Evolutionary conservation across 2,329 filamentous ascomycete genomes (phyloP).

Genomic region (Colletotrichum sp.): DNA sequence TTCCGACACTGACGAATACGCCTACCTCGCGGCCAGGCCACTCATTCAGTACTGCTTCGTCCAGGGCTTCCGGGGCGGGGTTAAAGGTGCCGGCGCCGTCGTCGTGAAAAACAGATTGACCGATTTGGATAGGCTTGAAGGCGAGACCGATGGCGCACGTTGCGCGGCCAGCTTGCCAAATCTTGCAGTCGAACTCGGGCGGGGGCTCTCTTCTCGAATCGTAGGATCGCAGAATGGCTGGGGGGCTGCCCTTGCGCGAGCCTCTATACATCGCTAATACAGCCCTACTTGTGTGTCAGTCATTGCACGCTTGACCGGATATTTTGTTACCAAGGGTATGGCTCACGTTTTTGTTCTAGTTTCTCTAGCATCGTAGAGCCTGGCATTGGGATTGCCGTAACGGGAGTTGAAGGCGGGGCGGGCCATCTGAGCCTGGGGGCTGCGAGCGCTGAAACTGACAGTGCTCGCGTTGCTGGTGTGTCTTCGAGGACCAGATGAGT

Average conservation of each 20-base stretch:
- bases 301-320: background rate
- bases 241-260: constrained; percentile 68
- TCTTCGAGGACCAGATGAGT: constrained; percentile 53
- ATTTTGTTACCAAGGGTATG: background rate
- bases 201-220: constrained; percentile 91
- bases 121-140: constrained; percentile 94
- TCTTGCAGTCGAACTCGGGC: constrained; percentile 90
- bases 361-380: constrained; percentile 86
- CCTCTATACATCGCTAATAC: constrained; percentile 92
- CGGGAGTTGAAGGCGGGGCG: constrained; percentile 59
- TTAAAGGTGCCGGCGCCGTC: constrained; percentile 94
- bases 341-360: constrained; percentile 88
- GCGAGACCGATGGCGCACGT: constrained; percentile 89
- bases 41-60: constrained; percentile 90
- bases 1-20: constrained; percentile 93
- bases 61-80: constrained; percentile 81
- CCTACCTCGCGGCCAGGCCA: constrained; percentile 95
- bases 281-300: constrained; percentile 61
- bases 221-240: constrained; percentile 87
- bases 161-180: constrained; percentile 97
- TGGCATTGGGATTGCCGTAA: constrained; percentile 83
- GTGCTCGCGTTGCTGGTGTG: constrained; percentile 82
- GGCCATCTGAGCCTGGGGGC: constrained; percentile 60
- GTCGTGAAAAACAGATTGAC: constrained; percentile 92
- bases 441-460: constrained; percentile 78